Conservation (phyloP, 768 basidiomycete genomes). For the Ephemerocybe angulata region DNA sequence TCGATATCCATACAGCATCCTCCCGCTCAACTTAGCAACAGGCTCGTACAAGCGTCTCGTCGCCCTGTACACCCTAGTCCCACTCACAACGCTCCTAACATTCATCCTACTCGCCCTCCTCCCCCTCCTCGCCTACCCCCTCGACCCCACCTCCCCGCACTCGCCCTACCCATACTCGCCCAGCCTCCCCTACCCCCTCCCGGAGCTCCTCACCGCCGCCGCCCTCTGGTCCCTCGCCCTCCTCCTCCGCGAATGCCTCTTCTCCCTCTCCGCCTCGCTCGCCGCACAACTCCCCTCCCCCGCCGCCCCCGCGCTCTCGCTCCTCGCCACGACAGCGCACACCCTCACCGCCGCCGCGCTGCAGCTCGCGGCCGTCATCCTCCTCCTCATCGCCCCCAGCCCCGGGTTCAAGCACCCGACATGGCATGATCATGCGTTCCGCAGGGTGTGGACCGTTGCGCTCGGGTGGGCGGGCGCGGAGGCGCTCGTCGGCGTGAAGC, state of each 20-base stretch:
- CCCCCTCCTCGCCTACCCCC: slow-evolving; percentile 48
- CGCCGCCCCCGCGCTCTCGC: slow-evolving; percentile 35
- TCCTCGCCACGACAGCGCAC: slow-evolving; percentile 34
- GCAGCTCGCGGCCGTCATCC: slow-evolving; percentile 21
- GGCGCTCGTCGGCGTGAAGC: slow-evolving; percentile 57
- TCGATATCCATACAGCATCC: too few relatives aligned
- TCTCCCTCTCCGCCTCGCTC: slow-evolving; percentile 40
- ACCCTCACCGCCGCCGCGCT: slow-evolving; percentile 47
- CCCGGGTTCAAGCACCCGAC: slow-evolving; percentile 38
- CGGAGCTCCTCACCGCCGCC: slow-evolving; percentile 59
- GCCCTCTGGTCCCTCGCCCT: slow-evolving; percentile 61
- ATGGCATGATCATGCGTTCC: slow-evolving; percentile 57
- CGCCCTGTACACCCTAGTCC: slow-evolving; percentile 57
- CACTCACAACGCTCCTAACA: slow-evolving; percentile 46
- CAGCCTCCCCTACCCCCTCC: slow-evolving; percentile 55
- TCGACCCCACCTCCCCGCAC: slow-evolving; percentile 19
- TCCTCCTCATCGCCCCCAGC: slow-evolving; percentile 9
- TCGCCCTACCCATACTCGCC: slow-evolving; percentile 38
- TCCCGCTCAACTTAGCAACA: slow-evolving; percentile 20
- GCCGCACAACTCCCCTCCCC: slow-evolving; percentile 51
- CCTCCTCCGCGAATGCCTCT: slow-evolving; percentile 43
- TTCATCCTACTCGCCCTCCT: slow-evolving; percentile 49
- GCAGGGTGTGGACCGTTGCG: slow-evolving; percentile 72
- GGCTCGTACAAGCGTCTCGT: slow-evolving; percentile 61
- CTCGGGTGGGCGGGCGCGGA: slow-evolving; percentile 75